Evolutionary conservation across 1,139 yeast species (phyloP).

Genomic region (Hansenula sp.): DNA sequence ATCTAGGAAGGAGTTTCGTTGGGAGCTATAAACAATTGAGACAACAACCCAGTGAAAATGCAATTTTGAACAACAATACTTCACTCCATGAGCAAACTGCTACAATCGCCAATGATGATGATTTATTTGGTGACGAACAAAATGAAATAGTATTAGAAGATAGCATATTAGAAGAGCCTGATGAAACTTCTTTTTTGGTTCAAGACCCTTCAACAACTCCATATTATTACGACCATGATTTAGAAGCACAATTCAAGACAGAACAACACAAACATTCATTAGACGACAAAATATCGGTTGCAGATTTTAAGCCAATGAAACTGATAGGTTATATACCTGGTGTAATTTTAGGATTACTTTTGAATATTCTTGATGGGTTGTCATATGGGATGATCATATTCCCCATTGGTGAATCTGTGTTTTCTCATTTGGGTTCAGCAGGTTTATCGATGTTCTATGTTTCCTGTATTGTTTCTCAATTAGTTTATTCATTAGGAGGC

Average conservation of each 20-base stretch:
- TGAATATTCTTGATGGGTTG: conserved; percentile 87
- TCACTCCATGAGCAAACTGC: conserved; percentile 31
- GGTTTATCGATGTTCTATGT: conserved; percentile 94
- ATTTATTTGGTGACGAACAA: conserved; percentile 11
- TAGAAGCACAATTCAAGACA: conserved; percentile 9
- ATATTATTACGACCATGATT: conserved; percentile 7
- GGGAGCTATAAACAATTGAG: conserved; percentile 20
- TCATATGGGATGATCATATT: conserved; percentile 97
- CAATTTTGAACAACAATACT: conserved; percentile 1
- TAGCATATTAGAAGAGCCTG: conserved; percentile 1
- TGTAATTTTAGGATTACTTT: conserved; percentile 75
- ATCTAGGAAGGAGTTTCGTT: conserved; percentile 31
- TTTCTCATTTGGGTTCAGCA: conserved; percentile 75
- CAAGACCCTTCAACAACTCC: not conserved
- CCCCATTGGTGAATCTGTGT: conserved; percentile 79
- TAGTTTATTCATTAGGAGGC: conserved; percentile 86
- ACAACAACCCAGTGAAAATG: not conserved
- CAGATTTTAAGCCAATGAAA: conserved; percentile 10
- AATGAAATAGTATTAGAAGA: conserved; percentile 4
- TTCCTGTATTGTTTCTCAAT: conserved; percentile 82
- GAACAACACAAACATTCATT: conserved; percentile 1
- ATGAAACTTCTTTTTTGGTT: conserved; percentile 1
- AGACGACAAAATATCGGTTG: not conserved
- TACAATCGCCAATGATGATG: conserved; percentile 26
- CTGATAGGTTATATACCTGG: conserved; percentile 36